Conservation (phyloP, 2,329 filamentous ascomycete genomes). For the Stromatinia cepivora region DNA sequence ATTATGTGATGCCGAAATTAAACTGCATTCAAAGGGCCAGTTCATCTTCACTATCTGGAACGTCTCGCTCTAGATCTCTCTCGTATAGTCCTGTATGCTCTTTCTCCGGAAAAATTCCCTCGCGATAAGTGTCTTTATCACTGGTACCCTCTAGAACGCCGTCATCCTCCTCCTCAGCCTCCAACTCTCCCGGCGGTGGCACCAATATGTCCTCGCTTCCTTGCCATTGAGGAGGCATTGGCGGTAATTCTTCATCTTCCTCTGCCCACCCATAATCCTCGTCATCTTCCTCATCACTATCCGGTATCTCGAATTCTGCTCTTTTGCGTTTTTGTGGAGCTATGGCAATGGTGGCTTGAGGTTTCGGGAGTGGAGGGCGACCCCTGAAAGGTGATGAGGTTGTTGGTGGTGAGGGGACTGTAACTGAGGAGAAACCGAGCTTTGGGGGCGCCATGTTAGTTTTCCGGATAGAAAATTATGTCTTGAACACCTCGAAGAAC, state of each 20-base stretch:
- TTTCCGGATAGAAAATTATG: slow-evolving; percentile 15
- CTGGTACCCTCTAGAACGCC: too few relatives aligned
- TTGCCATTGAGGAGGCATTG: slow-evolving; percentile 65
- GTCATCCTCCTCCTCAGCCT: too few relatives aligned
- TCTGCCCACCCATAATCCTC: slow-evolving; percentile 75
- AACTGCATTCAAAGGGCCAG: too few relatives aligned
- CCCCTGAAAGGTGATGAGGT: slow-evolving; percentile 11
- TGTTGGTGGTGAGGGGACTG: slow-evolving; percentile 20
- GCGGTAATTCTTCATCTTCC: slow-evolving; percentile 58
- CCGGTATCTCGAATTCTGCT: slow-evolving; percentile 59
- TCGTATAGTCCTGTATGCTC: too few relatives aligned
- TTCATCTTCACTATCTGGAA: too few relatives aligned
- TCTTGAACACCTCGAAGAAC: slow-evolving; percentile 14
- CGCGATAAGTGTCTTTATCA: too few relatives aligned
- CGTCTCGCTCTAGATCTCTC: too few relatives aligned
- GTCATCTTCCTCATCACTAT: slow-evolving; percentile 60
- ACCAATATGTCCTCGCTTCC: slow-evolving; percentile 64
- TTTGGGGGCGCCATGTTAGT: slow-evolving; percentile 16
- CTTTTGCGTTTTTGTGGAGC: slow-evolving; percentile 63
- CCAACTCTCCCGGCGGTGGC: slow-evolving; percentile 26
- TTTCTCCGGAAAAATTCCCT: too few relatives aligned
- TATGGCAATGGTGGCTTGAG: slow-evolving; percentile 16
- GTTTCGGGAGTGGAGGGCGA: not conserved
- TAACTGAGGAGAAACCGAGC: slow-evolving; percentile 26
- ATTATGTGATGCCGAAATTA: too few relatives aligned